These are phyloP conservation scores for Daedaleopsis sinensis DNA, from an alignment of 768 basidiomycete genomes.

Conservation along the genomic window DNA sequence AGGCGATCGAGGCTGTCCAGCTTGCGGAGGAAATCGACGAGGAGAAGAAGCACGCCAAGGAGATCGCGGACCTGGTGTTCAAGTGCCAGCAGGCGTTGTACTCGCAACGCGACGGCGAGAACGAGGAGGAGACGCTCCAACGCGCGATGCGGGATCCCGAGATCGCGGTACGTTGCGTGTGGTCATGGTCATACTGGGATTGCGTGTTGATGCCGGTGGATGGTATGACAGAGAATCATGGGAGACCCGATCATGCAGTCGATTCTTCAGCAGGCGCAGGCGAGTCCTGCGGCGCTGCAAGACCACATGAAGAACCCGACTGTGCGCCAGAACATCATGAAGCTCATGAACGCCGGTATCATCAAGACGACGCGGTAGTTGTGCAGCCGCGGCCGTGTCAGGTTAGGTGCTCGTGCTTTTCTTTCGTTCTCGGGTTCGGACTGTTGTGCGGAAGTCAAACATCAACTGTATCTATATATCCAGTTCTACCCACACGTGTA, in stretches of 20 bases:
- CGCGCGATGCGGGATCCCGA: constrained; percentile 98
- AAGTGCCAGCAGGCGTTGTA: constrained; percentile 84
- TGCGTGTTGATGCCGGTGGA: not conserved
- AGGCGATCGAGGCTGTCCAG: constrained; percentile 84
- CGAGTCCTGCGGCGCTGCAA: constrained; percentile 84
- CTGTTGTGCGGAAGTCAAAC: constrained; percentile 14
- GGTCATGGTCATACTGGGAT: not conserved
- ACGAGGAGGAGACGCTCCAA: constrained; percentile 89
- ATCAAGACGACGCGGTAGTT: constrained; percentile 85
- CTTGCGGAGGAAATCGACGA: constrained; percentile 76
- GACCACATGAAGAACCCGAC: constrained; percentile 96
- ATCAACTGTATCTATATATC: constrained; percentile 18
- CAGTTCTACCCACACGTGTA: constrained; percentile 16
- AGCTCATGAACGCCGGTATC: constrained; percentile 90
- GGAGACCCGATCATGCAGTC: constrained; percentile 90
- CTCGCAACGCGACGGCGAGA: constrained; percentile 78
- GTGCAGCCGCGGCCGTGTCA: not conserved
- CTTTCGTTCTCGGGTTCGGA: constrained; percentile 13
- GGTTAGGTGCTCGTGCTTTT: not conserved
- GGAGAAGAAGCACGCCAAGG: constrained; percentile 79
- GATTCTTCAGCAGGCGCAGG: constrained; percentile 93
- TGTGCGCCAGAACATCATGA: constrained; percentile 81
- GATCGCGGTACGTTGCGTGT: constrained; percentile 65
- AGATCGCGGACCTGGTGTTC: constrained; percentile 79
- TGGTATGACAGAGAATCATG: constrained; percentile 68